A percentile compares a stretch with the other conserved stretches of the same genome.
Evolutionary conservation across 2,329 filamentous ascomycete species (phyloP).

Genomic region (Fusarium bulbicola): DNA sequence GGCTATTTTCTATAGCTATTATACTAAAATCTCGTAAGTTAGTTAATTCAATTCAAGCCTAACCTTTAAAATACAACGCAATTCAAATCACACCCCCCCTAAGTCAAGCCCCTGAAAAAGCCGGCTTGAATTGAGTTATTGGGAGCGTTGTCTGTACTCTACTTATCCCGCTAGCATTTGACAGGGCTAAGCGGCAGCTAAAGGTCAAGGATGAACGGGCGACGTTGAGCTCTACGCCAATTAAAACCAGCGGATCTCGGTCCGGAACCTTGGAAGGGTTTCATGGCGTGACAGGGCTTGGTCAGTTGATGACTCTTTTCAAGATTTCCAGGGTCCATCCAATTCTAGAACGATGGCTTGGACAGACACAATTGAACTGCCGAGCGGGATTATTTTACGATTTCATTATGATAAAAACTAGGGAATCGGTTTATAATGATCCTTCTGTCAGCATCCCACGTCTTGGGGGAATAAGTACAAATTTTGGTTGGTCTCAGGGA

Average conservation of each 20-base stretch:
- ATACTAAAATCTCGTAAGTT: no score
- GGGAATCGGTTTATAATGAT: rapidly evolving
- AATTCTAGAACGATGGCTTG: background rate
- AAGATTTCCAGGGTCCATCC: background rate
- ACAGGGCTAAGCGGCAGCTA: background rate
- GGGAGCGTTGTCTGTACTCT: no score
- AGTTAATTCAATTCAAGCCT: no score
- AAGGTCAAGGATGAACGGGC: background rate
- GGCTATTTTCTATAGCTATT: no score
- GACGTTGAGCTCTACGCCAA: background rate
- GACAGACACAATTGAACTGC: background rate
- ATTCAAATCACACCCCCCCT: no score
- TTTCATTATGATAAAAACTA: background rate
- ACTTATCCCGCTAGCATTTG: background rate
- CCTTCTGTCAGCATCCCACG: background rate
- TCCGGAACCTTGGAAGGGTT: background rate
- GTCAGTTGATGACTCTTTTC: background rate
- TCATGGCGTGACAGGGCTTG: background rate
- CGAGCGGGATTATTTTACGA: rapidly evolving
- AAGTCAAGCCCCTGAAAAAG: no score
- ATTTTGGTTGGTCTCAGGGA: background rate
- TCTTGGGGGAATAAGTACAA: background rate
- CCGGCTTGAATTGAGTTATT: no score
- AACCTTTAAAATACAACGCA: no score
- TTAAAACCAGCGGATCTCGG: background rate